phyloP scores from a whole-genome alignment of 805 yeast species.

The Huiozyma naganishii region DNA sequence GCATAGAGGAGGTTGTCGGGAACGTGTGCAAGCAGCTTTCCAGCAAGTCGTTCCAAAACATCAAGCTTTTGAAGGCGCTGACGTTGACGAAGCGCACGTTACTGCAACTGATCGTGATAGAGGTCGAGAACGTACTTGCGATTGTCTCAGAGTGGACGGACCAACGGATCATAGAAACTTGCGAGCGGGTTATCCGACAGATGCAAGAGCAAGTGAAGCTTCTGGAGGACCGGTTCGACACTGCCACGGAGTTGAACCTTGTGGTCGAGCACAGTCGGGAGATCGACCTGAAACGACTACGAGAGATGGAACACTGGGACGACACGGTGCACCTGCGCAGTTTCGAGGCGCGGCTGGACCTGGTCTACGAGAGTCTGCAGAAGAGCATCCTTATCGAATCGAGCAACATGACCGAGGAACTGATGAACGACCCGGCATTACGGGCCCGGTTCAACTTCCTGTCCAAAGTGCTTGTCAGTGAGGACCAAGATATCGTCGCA shows the following conservation, averaged over 20 bases:
- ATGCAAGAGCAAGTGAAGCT: conserved; percentile 38
- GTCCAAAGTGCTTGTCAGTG: conserved; percentile 13
- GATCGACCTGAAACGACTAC: conserved; percentile 34
- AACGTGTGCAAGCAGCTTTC: conserved; percentile 31
- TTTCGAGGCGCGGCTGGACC: conserved; percentile 32
- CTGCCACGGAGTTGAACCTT: conserved; percentile 43
- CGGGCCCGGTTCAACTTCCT: conserved; percentile 16
- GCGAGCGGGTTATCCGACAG: conserved; percentile 18
- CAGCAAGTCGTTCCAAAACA: conserved; percentile 34
- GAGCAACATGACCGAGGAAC: conserved; percentile 43
- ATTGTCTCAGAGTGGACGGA: conserved; percentile 13
- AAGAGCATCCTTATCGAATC: conserved; percentile 46
- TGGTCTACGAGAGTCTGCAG: conserved; percentile 39
- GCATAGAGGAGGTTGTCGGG: conserved; percentile 34
- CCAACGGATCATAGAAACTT: conserved; percentile 16
- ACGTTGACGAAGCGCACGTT: conserved; percentile 31
- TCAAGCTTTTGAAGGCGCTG: conserved; percentile 32
- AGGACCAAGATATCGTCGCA: conserved; percentile 10
- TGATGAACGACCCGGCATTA: conserved; percentile 24
- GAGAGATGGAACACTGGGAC: conserved; percentile 49
- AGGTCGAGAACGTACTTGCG: conserved; percentile 23
- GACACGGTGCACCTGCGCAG: conserved; percentile 30
- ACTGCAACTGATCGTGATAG: conserved; percentile 34
- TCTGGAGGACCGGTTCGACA: conserved; percentile 39
- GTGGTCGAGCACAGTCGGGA: conserved; percentile 34